Base-by-base conservation (phyloP, 1,284 basidiomycete species). In the Entoloma clypeatum region DNA sequence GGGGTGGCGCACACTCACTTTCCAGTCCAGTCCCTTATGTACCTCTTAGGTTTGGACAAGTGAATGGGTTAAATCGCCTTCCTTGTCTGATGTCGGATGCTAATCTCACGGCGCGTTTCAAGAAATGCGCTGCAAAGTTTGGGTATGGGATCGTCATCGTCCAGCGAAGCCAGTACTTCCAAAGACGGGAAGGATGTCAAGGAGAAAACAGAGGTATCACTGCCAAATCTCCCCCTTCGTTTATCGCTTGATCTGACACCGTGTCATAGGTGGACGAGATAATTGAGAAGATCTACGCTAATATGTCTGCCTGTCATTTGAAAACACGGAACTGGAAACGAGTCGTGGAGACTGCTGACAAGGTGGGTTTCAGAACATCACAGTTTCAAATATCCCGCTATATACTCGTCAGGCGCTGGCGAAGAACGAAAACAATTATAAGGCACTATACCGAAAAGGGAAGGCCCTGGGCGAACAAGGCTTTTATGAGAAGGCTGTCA, bases 281-380 rank as follows among this genome's bases (percentile, higher is more conserved):
- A 30, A 58, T 86, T 18, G 86, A 85, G 61, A 90, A 86, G 65
- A 78, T 89, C 29, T 86, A 90, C 51, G 74, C 81, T 3, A 90
- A 89, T 45, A 84, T 86, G 82, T 75, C 81, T 3, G 84, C 84
- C 3, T 87, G 84, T 52, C 83, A 90, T 57, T 63, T 90, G 50
- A 88, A 85, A 62, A 75, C 75, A 34, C 64, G 69, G 35, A 90
- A 87, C 56, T 90, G 82, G 81, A 75, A 78, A 55, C 77, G 87
- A 8, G 81, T 79, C 1, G 58, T 78, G 36, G 85, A 89, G 53
- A 79, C 83, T 13, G 84, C 86, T 14, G 78, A 88, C 51, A 83
- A 87, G 71, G 86, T 78, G 32, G 14, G 52, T 36, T 14, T 23
- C 26, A 32, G 11, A 13, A 36, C 4, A 16, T 18, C 26, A 16